A percentile compares a stretch with the other conserved stretches of the same genome.
Conservation (phyloP, 2,329 filamentous ascomycete genomes). For the Purpureocillium lavendulum region DNA sequence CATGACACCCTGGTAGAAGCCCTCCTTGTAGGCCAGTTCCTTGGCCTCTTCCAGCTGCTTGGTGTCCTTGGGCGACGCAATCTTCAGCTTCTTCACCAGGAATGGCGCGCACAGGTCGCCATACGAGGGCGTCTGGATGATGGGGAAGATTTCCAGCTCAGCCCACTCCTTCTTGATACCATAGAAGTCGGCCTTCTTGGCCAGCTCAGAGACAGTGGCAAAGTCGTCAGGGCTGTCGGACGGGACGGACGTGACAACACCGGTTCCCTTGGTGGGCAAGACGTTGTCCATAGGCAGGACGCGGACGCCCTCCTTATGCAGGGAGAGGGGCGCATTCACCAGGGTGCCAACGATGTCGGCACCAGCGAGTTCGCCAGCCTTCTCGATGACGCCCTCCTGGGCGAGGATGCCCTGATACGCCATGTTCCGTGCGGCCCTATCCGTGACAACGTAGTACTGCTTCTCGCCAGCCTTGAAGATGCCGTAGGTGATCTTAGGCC, state of each 20-base stretch:
- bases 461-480: constrained; percentile 71
- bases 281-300: constrained; percentile 95
- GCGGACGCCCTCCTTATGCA: constrained; percentile 74
- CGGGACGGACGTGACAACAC: constrained; percentile 90
- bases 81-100: constrained; percentile 89
- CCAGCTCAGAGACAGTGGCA: constrained; percentile 77
- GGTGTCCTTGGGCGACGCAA: constrained; percentile 89
- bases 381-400: constrained; percentile 64
- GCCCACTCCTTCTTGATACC: constrained; percentile 96
- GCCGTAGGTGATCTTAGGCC: constrained; percentile 82
- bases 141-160: constrained; percentile 77
- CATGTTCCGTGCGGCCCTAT: constrained; percentile 91
- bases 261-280: constrained; percentile 87
- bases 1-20: constrained; percentile 92
- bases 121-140: constrained; percentile 83
- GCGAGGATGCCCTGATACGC: constrained; percentile 84
- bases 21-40: constrained; percentile 93
- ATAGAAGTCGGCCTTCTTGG: constrained; percentile 94
- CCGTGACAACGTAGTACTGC: constrained; percentile 78
- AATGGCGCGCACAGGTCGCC: constrained; percentile 76
- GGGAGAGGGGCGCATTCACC: constrained; percentile 79
- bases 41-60: constrained; percentile 88
- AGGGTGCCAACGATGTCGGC: constrained; percentile 80
- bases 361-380: constrained; percentile 67
- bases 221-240: constrained; percentile 93